Evolutionary conservation across 768 basidiomycete species (phyloP).

Genomic region (Leucogyrophana mollusca): DNA sequence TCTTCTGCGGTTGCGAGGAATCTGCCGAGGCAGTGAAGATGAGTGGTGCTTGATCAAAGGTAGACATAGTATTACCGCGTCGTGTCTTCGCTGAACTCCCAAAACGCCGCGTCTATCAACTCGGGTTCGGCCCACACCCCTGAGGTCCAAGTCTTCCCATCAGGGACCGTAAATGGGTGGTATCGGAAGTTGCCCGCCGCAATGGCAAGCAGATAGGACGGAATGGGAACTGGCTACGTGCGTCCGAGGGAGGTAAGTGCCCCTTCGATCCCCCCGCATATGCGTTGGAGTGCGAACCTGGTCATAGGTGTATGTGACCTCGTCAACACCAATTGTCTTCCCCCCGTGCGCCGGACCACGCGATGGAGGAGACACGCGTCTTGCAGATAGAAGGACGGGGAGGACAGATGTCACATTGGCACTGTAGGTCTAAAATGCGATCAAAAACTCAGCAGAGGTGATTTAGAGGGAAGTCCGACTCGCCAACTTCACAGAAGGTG

Average conservation of each 20-base stretch:
- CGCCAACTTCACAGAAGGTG: constrained; percentile 55
- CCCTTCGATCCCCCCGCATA: not conserved
- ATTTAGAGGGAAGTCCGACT: constrained; percentile 4
- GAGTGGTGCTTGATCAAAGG: not conserved
- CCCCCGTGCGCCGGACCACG: constrained; percentile 41
- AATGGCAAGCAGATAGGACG: constrained; percentile 60
- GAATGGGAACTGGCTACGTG: constrained; percentile 49
- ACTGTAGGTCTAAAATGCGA: constrained; percentile 41
- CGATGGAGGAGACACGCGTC: constrained; percentile 47
- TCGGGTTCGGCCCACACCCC: constrained; percentile 65
- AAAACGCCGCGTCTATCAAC: constrained; percentile 45
- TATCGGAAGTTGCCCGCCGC: constrained; percentile 57
- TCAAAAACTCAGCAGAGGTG: not conserved
- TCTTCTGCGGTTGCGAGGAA: constrained; percentile 48
- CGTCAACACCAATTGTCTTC: constrained; percentile 42
- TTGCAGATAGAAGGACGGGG: constrained; percentile 56
- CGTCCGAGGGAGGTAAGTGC: not conserved
- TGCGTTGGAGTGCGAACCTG: constrained; percentile 34
- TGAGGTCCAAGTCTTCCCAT: constrained; percentile 46
- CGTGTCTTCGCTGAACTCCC: constrained; percentile 60
- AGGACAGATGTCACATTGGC: constrained; percentile 48
- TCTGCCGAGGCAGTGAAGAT: constrained; percentile 20
- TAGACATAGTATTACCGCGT: constrained; percentile 32
- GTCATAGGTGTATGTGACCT: constrained; percentile 47
- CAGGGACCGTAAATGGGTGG: constrained; percentile 34